Evolutionary conservation across 2,329 filamentous ascomycete genomes (phyloP), one percentile per base, ranked within the genome.

Genomic region (Talaromyces sp.): DNA sequence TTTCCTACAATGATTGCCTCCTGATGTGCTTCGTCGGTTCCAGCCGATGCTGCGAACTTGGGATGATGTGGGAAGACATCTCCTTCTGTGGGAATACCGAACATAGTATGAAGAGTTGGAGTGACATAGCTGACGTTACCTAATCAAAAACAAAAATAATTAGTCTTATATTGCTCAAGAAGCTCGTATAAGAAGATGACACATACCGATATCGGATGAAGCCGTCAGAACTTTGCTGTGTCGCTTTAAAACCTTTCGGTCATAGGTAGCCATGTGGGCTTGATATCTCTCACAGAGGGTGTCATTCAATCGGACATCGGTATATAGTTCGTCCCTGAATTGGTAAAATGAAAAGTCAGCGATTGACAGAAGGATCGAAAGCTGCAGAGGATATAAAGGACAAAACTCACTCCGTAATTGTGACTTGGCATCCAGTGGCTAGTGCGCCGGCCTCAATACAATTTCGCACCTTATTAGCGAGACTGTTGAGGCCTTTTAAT

Each of bases 51-150:
- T 0, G 78, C 70, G 61, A 82, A 82, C 3, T 67, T 61, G 7
- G 74, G 71, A 29, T 71, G 20, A 73, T 76, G 74, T 3, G 64
- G 68, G 20, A 58, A 68, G 0, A 61, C 56, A 4, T 65, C 73
- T 11, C 72, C 68, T 0, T 68, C 59, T 1, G 73, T 68, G 0
- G 75, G 70, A 30, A 82, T 78, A 1, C 65, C 69, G 52, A 82
- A 81, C 29, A 72, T 75, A 3, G 77, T 75, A 55, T 82, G 80
- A 45, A 82, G 75, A 4, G 72, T 74, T 1, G 80, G 80, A 2
- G 77, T 66, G 1, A 72, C 55, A 46, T 81, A 77, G 11, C 74
- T 76, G 9, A 82, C 77, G 49, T 82, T 82, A 19, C 79, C 79
- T 78, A n/a, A 33, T 30, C 5, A 37, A 40, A 19, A 22, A 4